Percentiles rank a stretch among this genome's conserved stretches.
These are phyloP conservation scores for Suillus clintonianus DNA, from an alignment of 768 basidiomycete species.

Conservation along the genomic window DNA sequence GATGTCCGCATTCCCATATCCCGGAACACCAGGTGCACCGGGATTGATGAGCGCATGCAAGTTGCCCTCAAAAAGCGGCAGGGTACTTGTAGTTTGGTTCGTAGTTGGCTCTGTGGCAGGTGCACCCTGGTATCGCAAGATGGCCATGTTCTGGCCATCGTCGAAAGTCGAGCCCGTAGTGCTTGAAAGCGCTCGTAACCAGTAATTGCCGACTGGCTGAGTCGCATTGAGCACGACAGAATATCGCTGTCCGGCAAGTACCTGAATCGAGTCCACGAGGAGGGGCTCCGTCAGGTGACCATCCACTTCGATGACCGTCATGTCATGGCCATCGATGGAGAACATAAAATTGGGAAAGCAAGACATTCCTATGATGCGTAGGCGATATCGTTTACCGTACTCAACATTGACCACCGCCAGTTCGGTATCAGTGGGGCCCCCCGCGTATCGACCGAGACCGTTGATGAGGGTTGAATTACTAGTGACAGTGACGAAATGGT, in stretches of 20 bases:
- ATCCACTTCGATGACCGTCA: slow-evolving; percentile 45
- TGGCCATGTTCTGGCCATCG: slow-evolving; percentile 23
- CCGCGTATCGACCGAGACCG: slow-evolving; percentile 37
- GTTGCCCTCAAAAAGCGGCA: slow-evolving; percentile 17
- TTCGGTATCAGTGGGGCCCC: slow-evolving; percentile 29
- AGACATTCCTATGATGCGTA: slow-evolving; percentile 38
- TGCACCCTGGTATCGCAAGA: slow-evolving; percentile 33
- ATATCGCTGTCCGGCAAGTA: slow-evolving; percentile 46
- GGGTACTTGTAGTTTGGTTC: slow-evolving; percentile 10
- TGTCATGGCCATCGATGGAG: slow-evolving; percentile 25
- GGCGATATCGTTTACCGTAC: slow-evolving; percentile 35
- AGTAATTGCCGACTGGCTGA: slow-evolving; percentile 45
- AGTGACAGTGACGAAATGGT: slow-evolving; percentile 4
- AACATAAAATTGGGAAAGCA: slow-evolving; percentile 38
- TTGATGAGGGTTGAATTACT: slow-evolving; percentile 40
- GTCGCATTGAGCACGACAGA: slow-evolving; percentile 46
- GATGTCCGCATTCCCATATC: slow-evolving; percentile 27
- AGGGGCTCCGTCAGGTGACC: slow-evolving; percentile 40
- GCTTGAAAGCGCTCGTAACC: slow-evolving; percentile 13
- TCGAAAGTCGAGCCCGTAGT: slow-evolving; percentile 34
- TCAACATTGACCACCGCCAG: slow-evolving; percentile 38
- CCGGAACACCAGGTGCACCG: slow-evolving; percentile 26
- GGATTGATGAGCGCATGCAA: slow-evolving; percentile 12
- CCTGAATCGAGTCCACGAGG: slow-evolving; percentile 36
- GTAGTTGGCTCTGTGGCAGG: slow-evolving; percentile 29